Evolutionary conservation across 2,329 filamentous ascomycete species (phyloP).

Genomic region (Lachnellula hyalina): DNA sequence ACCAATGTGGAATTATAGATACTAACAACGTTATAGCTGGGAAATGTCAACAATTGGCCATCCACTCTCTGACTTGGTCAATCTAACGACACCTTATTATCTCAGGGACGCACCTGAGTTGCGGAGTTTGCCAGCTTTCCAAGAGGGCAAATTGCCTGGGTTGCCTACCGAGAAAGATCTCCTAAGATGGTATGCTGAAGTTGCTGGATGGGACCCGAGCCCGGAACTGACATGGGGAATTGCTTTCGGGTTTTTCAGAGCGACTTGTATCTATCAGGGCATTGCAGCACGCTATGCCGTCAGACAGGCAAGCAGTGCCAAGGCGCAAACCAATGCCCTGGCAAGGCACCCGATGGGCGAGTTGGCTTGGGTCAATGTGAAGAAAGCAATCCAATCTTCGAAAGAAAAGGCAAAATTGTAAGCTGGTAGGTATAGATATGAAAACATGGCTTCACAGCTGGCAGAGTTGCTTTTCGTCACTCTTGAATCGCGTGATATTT

Average conservation of each 20-base stretch:
- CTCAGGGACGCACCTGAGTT: constrained; percentile 24
- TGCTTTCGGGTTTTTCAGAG: constrained; percentile 58
- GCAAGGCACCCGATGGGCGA: constrained; percentile 69
- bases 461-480: neutral
- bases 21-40: constrained; percentile 52
- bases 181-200: constrained; percentile 60
- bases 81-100: constrained; percentile 56
- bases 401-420: constrained; percentile 40
- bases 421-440: neutral
- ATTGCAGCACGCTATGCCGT: constrained; percentile 84
- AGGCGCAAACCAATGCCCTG: constrained; percentile 67
- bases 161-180: constrained; percentile 51
- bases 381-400: constrained; percentile 39
- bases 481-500: neutral
- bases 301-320: constrained; percentile 82
- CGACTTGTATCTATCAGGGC: constrained; percentile 68
- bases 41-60: constrained; percentile 99
- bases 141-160: constrained; percentile 45
- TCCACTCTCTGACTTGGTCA: constrained; percentile 83
- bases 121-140: constrained; percentile 34
- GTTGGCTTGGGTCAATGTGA: constrained; percentile 70
- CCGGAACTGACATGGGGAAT: constrained; percentile 57
- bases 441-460: neutral
- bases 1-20: neutral
- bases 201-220: constrained; percentile 65